Evolutionary conservation across 176 grass and related monocot genomes (phyloP).

Genomic region (Lolium multiflorum): DNA sequence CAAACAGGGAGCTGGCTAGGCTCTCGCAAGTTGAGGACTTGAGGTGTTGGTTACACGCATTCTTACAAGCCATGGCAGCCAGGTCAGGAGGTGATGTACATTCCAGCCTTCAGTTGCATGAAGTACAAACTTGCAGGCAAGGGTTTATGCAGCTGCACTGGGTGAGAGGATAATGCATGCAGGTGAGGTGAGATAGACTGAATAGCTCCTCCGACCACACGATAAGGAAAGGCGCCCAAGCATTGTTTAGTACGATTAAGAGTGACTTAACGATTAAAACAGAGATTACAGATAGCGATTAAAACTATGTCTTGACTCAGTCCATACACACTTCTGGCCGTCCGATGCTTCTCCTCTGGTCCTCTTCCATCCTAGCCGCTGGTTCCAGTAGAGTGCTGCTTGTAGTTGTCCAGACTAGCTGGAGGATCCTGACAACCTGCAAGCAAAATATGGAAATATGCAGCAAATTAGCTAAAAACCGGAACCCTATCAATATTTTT

Average conservation of each 20-base stretch:
- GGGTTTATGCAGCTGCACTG: conserved; percentile 16
- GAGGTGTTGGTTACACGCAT: background rate
- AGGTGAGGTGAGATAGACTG: conserved; percentile 2
- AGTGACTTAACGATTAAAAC: too few relatives aligned
- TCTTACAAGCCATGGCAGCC: background rate
- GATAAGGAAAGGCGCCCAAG: too few relatives aligned
- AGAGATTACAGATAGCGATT: too few relatives aligned
- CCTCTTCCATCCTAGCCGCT: too few relatives aligned
- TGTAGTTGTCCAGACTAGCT: too few relatives aligned
- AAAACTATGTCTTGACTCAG: too few relatives aligned
- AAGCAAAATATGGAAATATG: background rate
- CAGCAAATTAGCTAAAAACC: background rate
- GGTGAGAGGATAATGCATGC: conserved; percentile 23
- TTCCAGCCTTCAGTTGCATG: background rate
- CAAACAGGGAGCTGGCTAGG: background rate
- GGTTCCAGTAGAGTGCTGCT: too few relatives aligned
- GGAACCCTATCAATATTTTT: background rate
- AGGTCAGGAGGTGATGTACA: background rate
- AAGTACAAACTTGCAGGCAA: conserved; percentile 46
- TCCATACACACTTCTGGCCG: too few relatives aligned
- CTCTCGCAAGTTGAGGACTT: background rate
- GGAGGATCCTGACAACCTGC: conserved; percentile 44
- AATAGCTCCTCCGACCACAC: too few relatives aligned
- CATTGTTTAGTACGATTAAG: too few relatives aligned
- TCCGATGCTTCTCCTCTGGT: too few relatives aligned